phyloP scores from a whole-genome alignment of 768 basidiomycete species.

The Agaricus bisporus region DNA sequence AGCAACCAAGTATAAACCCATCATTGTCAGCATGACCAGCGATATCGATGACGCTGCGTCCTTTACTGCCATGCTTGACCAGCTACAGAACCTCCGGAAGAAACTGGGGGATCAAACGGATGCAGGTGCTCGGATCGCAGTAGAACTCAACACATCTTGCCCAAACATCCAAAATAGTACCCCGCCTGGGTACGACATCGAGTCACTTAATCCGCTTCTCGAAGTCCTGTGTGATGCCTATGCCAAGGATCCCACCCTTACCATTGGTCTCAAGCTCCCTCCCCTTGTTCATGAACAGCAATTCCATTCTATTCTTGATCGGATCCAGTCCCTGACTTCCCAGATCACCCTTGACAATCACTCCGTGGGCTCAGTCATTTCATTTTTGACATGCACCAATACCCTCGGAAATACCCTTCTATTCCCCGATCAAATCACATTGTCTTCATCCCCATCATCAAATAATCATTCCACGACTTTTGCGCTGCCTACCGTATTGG shows the following conservation, averaged over 20 bases:
- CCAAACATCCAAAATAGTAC: slow-evolving; percentile 66
- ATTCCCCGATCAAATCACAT: slow-evolving; percentile 49
- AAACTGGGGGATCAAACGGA: slow-evolving; percentile 22
- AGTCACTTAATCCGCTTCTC: slow-evolving; percentile 48
- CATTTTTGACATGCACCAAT: slow-evolving; percentile 78
- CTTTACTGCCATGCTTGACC: slow-evolving; percentile 47
- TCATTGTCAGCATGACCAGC: slow-evolving; percentile 75
- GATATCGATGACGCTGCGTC: slow-evolving; percentile 25
- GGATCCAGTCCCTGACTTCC: slow-evolving; percentile 40
- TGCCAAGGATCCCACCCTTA: slow-evolving; percentile 44
- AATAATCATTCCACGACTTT: slow-evolving; percentile 22
- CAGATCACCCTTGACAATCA: slow-evolving; percentile 12
- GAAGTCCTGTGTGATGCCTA: slow-evolving; percentile 44
- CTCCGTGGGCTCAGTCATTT: slow-evolving; percentile 35
- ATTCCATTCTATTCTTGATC: slow-evolving; percentile 48
- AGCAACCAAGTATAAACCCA: slow-evolving; percentile 32
- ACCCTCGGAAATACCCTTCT: slow-evolving; percentile 69
- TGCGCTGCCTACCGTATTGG: slow-evolving; percentile 59
- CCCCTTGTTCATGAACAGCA: slow-evolving; percentile 64
- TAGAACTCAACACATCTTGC: slow-evolving; percentile 83
- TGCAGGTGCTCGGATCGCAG: slow-evolving; percentile 39
- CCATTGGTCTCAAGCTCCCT: slow-evolving; percentile 74
- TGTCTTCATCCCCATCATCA: not conserved
- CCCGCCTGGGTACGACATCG: slow-evolving; percentile 61
- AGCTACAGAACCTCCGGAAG: slow-evolving; percentile 56